Conservation (phyloP, 306 rosid genomes). For the Cicer chorassanicum region DNA sequence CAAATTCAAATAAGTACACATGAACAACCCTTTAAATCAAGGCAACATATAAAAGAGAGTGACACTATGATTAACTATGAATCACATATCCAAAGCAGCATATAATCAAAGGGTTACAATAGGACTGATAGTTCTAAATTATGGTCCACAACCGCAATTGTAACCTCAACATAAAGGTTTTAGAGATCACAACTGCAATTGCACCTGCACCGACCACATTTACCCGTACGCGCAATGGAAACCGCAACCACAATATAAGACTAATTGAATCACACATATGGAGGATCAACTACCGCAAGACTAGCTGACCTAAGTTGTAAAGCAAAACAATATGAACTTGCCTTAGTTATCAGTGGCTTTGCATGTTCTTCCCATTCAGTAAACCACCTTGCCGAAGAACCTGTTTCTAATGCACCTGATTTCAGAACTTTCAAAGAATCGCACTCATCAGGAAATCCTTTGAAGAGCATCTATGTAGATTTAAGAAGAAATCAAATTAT, state of each 20-base stretch:
- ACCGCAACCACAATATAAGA: too few relatives aligned
- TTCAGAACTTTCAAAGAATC: constrained; percentile 62
- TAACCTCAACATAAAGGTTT: too few relatives aligned
- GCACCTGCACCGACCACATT: too few relatives aligned
- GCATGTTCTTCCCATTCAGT: constrained; percentile 94
- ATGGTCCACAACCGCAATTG: too few relatives aligned
- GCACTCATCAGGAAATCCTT: constrained; percentile 86
- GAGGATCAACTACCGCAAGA: background rate
- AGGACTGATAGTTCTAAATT: too few relatives aligned
- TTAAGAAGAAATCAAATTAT: constrained; percentile 38
- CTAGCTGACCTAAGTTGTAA: constrained; percentile 2
- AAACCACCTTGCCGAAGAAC: constrained; percentile 78
- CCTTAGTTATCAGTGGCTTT: constrained; percentile 79
- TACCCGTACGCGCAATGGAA: too few relatives aligned
- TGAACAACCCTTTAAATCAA: constrained; percentile 3
- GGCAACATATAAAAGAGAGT: constrained; percentile 1
- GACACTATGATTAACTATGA: constrained; percentile 15
- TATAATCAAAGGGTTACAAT: too few relatives aligned
- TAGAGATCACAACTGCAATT: too few relatives aligned
- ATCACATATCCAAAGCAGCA: background rate
- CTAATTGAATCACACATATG: background rate
- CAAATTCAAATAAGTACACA: constrained; percentile 41
- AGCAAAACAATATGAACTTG: constrained; percentile 47
- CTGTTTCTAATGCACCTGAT: constrained; percentile 68
- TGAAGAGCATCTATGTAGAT: constrained; percentile 72